A percentile compares a stretch with the other conserved stretches of the same genome.
Evolutionary conservation across 208 protist species (phyloP).

Genomic region (Acanthamoeba castellanii): DNA sequence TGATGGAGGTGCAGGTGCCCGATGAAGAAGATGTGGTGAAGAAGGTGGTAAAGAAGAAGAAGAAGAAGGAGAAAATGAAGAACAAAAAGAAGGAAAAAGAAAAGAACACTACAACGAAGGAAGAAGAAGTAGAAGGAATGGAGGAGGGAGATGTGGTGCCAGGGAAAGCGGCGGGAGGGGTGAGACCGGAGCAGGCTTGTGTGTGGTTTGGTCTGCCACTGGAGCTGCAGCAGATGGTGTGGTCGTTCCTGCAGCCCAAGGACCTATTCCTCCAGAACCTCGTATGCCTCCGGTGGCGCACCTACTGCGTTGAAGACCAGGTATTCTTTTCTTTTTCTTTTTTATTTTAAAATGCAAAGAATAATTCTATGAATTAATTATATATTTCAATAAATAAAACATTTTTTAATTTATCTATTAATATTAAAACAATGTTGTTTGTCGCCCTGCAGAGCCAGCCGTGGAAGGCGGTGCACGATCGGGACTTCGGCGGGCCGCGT

Average conservation of each 20-base stretch:
- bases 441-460: neutral
- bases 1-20: too few species aligned
- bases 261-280: slow-evolving; percentile 25
- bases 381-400: neutral
- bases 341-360: too few species aligned
- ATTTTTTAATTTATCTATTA: too few species aligned
- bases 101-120: neutral
- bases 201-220: slow-evolving; percentile 15
- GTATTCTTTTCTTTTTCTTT: too few species aligned
- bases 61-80: neutral
- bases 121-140: neutral
- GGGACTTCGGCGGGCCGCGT: slow-evolving; percentile 10
- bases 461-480: slow-evolving; percentile 46
- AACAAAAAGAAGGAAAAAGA: neutral
- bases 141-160: neutral
- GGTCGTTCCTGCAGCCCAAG: slow-evolving; percentile 7
- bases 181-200: neutral
- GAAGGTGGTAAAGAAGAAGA: neutral
- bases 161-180: neutral
- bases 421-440: neutral
- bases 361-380: neutral
- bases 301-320: neutral
- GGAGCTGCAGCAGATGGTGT: slow-evolving; percentile 45
- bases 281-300: slow-evolving; percentile 5
- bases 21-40: neutral